phyloP scores from a whole-genome alignment of 1,284 basidiomycete genomes.

The Apiotrichum brassicae region DNA sequence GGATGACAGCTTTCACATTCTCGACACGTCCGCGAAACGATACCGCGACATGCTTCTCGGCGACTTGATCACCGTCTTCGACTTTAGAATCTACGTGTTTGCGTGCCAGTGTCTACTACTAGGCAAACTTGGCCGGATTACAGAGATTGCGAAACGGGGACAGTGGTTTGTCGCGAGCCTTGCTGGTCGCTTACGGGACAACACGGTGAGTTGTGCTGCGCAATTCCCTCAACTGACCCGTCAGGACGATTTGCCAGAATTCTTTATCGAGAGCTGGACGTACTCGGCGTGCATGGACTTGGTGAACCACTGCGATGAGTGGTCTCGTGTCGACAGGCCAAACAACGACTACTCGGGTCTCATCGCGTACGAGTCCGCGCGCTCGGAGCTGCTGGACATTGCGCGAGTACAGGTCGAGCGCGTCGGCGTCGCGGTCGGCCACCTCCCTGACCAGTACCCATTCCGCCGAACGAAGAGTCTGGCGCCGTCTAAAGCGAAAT shows the following conservation, averaged over 20 bases:
- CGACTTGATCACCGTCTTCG: conserved; percentile 87
- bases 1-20: conserved; percentile 74
- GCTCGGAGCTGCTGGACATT: conserved; percentile 42
- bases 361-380: conserved; percentile 42
- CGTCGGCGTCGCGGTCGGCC: conserved; percentile 33
- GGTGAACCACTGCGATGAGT: conserved; percentile 73
- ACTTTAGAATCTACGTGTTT: conserved; percentile 86
- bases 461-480: conserved; percentile 21
- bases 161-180: conserved; percentile 42
- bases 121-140: conserved; percentile 71
- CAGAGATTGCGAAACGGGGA: conserved; percentile 65
- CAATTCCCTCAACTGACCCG: too few species aligned
- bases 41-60: conserved; percentile 85
- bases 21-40: conserved; percentile 73
- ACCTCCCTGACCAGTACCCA: conserved; percentile 37
- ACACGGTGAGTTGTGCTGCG: conserved; percentile 56
- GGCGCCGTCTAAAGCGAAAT: background rate
- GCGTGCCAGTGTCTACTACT: conserved; percentile 76
- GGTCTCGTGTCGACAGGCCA: conserved; percentile 51
- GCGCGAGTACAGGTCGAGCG: conserved; percentile 43
- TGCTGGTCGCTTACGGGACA: conserved; percentile 54
- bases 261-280: conserved; percentile 89
- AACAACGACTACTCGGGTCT: conserved; percentile 56
- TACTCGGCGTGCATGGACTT: conserved; percentile 85
- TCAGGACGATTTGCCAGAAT: conserved; percentile 62